Conservation (phyloP, 73 alveolate genomes). For the Paramecium primaurelia region DNA sequence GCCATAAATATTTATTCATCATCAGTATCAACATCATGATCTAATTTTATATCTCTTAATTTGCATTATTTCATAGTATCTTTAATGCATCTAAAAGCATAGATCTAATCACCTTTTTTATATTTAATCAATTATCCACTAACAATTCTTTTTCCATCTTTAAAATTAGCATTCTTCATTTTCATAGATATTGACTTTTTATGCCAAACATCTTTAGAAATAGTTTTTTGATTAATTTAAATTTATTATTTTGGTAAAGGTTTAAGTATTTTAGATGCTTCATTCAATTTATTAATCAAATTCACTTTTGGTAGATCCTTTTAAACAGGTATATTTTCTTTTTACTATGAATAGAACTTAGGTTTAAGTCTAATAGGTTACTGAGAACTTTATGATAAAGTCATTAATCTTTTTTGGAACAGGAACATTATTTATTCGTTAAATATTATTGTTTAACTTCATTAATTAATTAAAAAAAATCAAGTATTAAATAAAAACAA, state of each 20-base stretch:
- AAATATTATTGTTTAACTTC: neutral
- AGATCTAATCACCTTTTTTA: neutral
- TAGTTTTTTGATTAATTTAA: neutral
- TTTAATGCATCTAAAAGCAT: neutral
- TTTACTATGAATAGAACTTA: neutral
- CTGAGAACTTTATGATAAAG: neutral
- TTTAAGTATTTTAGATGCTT: neutral
- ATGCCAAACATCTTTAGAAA: neutral
- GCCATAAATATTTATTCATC: slow-evolving; percentile 2
- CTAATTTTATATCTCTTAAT: neutral
- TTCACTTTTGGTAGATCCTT: neutral
- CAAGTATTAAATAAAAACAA: neutral
- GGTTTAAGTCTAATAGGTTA: slow-evolving; percentile 21
- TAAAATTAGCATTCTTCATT: slow-evolving; percentile 1
- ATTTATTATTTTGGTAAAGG: neutral
- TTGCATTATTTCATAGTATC: neutral
- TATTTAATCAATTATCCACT: neutral
- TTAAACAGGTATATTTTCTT: neutral
- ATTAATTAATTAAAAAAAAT: neutral
- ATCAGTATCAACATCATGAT: slow-evolving; percentile 24
- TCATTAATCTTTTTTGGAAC: slow-evolving; percentile 20
- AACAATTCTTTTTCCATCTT: neutral
- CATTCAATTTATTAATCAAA: neutral
- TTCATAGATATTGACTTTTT: neutral
- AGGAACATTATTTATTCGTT: slow-evolving; percentile 37